phyloP scores from a whole-genome alignment of 1,284 basidiomycete species.

The Cerioporus squamosus region DNA sequence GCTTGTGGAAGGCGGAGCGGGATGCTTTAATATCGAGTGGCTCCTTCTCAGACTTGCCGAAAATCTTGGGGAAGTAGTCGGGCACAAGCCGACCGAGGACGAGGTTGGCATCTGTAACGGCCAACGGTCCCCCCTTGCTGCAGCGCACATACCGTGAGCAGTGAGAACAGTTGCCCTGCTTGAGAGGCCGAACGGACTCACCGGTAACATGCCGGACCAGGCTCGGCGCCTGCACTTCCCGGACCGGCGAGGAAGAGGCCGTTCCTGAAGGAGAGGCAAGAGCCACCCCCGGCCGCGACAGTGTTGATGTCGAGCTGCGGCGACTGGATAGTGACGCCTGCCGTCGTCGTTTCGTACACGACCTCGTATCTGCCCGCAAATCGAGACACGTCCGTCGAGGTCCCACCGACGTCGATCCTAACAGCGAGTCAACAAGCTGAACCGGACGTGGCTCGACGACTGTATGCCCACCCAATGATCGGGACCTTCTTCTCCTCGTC shows the following conservation, averaged over 20 bases:
- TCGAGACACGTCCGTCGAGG: conserved; percentile 89
- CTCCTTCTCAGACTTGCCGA: conserved; percentile 85
- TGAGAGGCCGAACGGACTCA: conserved; percentile 33
- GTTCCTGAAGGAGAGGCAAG: conserved; percentile 80
- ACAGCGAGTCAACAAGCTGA: not conserved
- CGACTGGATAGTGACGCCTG: conserved; percentile 87
- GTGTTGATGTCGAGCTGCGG: conserved; percentile 91
- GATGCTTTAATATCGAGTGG: conserved; percentile 79
- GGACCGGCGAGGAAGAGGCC: conserved; percentile 86
- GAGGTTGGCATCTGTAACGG: conserved; percentile 88
- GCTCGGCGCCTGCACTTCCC: conserved; percentile 84
- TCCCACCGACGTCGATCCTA: conserved; percentile 86
- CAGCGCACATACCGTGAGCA: conserved; percentile 4
- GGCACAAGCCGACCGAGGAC: conserved; percentile 84
- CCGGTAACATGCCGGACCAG: conserved; percentile 85
- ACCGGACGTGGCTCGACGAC: not conserved
- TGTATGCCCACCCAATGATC: conserved; percentile 67
- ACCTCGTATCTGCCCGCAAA: conserved; percentile 87
- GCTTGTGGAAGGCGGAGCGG: conserved; percentile 60
- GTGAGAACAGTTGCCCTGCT: not conserved
- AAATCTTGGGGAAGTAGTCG: conserved; percentile 86
- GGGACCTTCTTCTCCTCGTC: conserved; percentile 68
- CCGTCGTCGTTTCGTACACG: conserved; percentile 91
- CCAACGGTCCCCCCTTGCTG: conserved; percentile 84
- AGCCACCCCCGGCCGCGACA: conserved; percentile 88